These are phyloP conservation scores for Prorocentrum cordatum DNA, from an alignment of 169 alveolate genomes.

Conservation along the genomic window DNA sequence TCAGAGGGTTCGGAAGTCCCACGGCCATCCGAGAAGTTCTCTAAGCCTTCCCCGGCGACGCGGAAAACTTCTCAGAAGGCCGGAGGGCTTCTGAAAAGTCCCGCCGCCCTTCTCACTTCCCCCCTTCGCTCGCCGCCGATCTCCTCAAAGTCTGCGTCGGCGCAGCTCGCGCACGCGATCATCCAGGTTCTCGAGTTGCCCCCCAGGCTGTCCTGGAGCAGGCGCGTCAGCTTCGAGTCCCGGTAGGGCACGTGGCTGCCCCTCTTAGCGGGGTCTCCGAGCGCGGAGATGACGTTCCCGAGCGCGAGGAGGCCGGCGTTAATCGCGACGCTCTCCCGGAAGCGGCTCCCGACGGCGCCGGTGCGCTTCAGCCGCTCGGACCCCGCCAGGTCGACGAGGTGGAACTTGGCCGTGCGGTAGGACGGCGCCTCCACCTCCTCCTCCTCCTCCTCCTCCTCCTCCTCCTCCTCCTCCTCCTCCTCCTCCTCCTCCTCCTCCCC, in stretches of 20 bases:
- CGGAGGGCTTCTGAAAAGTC: too few relatives aligned
- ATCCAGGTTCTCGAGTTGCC: slow-evolving; percentile 86
- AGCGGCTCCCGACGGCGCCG: slow-evolving; percentile 56
- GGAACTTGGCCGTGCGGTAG: slow-evolving; percentile 51
- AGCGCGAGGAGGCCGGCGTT: slow-evolving; percentile 35
- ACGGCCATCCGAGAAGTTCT: too few relatives aligned
- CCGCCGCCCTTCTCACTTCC: too few relatives aligned
- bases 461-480: neutral
- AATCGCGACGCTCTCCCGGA: slow-evolving; percentile 47
- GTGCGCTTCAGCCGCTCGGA: slow-evolving; percentile 58
- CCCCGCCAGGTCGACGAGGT: slow-evolving; percentile 39
- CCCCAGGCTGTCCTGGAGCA: slow-evolving; percentile 85
- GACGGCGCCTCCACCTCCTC: neutral
- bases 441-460: neutral
- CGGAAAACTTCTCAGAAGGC: too few relatives aligned
- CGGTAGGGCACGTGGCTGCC: slow-evolving; percentile 86
- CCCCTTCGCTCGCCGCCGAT: too few relatives aligned
- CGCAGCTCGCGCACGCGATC: slow-evolving; percentile 60
- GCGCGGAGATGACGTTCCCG: slow-evolving; percentile 52
- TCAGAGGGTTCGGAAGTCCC: too few relatives aligned
- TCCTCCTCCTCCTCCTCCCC: neutral
- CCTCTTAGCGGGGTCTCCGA: slow-evolving; percentile 51
- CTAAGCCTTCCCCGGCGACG: too few relatives aligned
- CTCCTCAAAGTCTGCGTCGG: slow-evolving; percentile 29
- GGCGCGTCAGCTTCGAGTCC: slow-evolving; percentile 88